Conservation (phyloP, 768 basidiomycete species). For the Cytidiella melzeri region DNA sequence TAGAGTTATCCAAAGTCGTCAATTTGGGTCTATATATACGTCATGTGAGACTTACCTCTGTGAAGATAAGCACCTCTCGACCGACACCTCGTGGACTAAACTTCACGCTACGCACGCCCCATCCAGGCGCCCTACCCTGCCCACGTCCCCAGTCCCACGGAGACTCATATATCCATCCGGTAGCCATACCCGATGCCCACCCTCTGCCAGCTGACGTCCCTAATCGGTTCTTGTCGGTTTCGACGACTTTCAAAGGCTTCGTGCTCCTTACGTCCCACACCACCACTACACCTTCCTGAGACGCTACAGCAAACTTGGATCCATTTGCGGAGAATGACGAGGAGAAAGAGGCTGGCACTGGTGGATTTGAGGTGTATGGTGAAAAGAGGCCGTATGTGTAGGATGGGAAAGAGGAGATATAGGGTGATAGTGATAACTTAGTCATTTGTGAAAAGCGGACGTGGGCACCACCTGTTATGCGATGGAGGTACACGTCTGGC, state of each 20-base stretch:
- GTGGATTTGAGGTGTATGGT: constrained; percentile 17
- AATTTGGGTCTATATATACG: background rate
- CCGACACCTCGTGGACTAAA: constrained; percentile 62
- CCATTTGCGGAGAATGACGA: constrained; percentile 75
- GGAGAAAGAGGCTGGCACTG: constrained; percentile 67
- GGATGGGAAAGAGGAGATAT: constrained; percentile 32
- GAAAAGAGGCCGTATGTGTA: constrained; percentile 15
- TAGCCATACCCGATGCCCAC: constrained; percentile 25
- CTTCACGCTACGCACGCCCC: constrained; percentile 83
- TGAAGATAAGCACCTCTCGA: constrained; percentile 81
- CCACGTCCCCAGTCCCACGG: constrained; percentile 65
- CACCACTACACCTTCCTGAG: constrained; percentile 74
- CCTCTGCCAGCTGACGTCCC: constrained; percentile 26
- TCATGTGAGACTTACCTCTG: constrained; percentile 55
- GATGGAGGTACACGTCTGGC: constrained; percentile 76
- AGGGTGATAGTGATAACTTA: constrained; percentile 59
- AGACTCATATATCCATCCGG: constrained; percentile 54
- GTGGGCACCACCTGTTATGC: constrained; percentile 57
- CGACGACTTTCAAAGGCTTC: constrained; percentile 61
- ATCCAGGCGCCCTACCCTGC: constrained; percentile 54
- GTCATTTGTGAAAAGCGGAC: constrained; percentile 62
- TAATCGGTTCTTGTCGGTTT: constrained; percentile 41
- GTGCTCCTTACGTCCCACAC: constrained; percentile 81
- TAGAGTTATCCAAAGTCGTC: constrained; percentile 27
- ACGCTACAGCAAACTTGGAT: constrained; percentile 75